Evolutionary conservation across 306 rosid genomes (phyloP).

Genomic region (Potentilla sterilis): DNA sequence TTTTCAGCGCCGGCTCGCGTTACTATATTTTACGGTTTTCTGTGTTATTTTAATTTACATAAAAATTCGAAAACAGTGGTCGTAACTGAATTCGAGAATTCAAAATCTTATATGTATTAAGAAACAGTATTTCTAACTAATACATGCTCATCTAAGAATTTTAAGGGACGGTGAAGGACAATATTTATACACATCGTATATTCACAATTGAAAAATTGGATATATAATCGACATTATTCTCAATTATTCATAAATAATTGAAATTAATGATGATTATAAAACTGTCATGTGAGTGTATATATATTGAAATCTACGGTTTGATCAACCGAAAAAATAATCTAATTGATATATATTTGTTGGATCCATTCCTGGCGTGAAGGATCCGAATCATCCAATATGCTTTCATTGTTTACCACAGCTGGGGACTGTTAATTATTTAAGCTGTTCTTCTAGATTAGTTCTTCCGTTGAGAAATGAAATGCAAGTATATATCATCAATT

Average conservation of each 20-base stretch:
- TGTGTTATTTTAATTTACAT: too few species aligned
- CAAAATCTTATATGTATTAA: too few species aligned
- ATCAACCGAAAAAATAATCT: too few species aligned
- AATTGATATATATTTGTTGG: not conserved
- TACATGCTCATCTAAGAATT: too few species aligned
- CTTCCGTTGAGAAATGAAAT: not conserved
- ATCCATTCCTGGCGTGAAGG: not conserved
- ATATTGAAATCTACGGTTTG: not conserved
- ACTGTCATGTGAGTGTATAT: not conserved
- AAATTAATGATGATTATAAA: not conserved
- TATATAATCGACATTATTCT: too few species aligned
- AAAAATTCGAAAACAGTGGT: too few species aligned
- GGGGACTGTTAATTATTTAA: not conserved
- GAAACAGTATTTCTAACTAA: too few species aligned
- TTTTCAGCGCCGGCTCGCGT: too few species aligned
- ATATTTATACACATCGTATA: too few species aligned
- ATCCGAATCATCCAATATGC: not conserved
- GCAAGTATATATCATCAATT: not conserved
- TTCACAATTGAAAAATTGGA: not conserved
- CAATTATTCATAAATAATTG: not conserved
- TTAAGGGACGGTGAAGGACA: too few species aligned
- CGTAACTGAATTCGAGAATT: too few species aligned
- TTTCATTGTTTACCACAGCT: not conserved
- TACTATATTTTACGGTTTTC: too few species aligned
- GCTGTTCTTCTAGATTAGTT: not conserved